These are phyloP conservation scores for Leishmania major DNA, from an alignment of 208 protist species.

Conservation along the genomic window DNA sequence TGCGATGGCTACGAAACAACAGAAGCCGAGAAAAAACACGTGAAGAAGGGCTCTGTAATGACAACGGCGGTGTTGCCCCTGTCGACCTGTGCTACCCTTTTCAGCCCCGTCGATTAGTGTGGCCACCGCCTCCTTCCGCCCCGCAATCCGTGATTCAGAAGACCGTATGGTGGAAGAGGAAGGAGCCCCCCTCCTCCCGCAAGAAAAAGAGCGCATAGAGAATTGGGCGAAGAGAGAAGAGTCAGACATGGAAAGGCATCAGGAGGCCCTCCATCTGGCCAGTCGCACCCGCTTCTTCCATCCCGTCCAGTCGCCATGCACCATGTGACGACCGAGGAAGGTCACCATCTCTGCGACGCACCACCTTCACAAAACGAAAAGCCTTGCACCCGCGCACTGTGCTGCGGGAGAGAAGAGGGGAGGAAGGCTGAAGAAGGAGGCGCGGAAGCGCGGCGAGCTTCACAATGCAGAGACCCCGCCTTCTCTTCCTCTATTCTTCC, in stretches of 20 bases:
- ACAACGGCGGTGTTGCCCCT: not conserved
- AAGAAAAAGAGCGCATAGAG: not conserved
- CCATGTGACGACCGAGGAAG: not conserved
- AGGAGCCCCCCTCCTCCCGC: not conserved
- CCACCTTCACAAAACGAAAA: not conserved
- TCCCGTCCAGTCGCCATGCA: not conserved
- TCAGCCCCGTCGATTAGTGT: not conserved
- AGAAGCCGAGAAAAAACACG: not conserved
- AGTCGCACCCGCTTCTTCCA: not conserved
- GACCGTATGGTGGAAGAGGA: not conserved
- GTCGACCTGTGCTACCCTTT: not conserved
- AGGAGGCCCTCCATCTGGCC: not conserved
- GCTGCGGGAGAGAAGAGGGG: not conserved
- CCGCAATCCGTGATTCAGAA: not conserved
- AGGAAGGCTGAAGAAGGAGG: not conserved
- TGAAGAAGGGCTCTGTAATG: not conserved
- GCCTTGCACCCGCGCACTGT: not conserved
- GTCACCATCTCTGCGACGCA: not conserved
- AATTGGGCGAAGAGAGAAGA: conserved; percentile 3
- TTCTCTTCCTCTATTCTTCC: not conserved
- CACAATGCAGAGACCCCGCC: not conserved
- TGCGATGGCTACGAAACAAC: too few relatives aligned
- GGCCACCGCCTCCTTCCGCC: not conserved
- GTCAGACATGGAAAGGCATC: not conserved
- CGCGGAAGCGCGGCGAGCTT: not conserved